Percentiles rank a stretch among this genome's conserved stretches.
Evolutionary conservation across 768 basidiomycete species (phyloP).

Genomic region (Pulveroboletus ravenelii): DNA sequence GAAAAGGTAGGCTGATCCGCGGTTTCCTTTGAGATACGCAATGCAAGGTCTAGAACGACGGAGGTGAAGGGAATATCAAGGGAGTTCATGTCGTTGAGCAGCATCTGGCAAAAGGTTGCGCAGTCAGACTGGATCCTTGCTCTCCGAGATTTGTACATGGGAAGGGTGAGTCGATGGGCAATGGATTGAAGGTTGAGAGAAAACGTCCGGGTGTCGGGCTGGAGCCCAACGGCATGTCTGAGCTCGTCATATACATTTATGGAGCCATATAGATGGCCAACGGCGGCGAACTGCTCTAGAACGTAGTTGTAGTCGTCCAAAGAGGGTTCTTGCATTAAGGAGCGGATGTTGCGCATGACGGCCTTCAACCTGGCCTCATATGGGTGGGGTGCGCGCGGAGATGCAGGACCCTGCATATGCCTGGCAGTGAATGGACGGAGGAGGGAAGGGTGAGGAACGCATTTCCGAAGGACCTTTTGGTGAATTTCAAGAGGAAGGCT

Average conservation of each 20-base stretch:
- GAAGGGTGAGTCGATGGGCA: slow-evolving; percentile 61
- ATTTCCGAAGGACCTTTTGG: slow-evolving; percentile 64
- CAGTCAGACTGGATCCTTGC: slow-evolving; percentile 38
- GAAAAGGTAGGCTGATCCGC: slow-evolving; percentile 54
- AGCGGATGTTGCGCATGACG: slow-evolving; percentile 67
- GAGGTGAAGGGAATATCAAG: slow-evolving; percentile 48
- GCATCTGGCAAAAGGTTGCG: slow-evolving; percentile 41
- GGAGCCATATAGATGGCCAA: slow-evolving; percentile 62
- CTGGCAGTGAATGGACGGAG: slow-evolving; percentile 44
- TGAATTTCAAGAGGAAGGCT: slow-evolving; percentile 61
- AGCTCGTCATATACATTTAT: slow-evolving; percentile 62
- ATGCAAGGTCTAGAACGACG: slow-evolving; percentile 58
- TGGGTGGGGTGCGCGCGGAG: slow-evolving; percentile 40
- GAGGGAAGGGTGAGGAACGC: slow-evolving; percentile 44
- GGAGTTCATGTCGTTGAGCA: slow-evolving; percentile 57
- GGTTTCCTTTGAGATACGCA: slow-evolving; percentile 64
- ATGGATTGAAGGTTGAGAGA: slow-evolving; percentile 65
- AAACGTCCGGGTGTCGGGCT: slow-evolving; percentile 54
- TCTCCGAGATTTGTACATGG: slow-evolving; percentile 39
- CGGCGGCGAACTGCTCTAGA: slow-evolving; percentile 68
- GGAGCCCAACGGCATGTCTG: slow-evolving; percentile 34
- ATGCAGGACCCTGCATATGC: slow-evolving; percentile 36
- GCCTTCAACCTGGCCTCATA: slow-evolving; percentile 65
- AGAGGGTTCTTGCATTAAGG: slow-evolving; percentile 36
- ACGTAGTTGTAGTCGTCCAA: slow-evolving; percentile 74